These are phyloP conservation scores for Platanthera zijinensis DNA, from an alignment of 106 monocot genomes.

Conservation along the genomic window DNA sequence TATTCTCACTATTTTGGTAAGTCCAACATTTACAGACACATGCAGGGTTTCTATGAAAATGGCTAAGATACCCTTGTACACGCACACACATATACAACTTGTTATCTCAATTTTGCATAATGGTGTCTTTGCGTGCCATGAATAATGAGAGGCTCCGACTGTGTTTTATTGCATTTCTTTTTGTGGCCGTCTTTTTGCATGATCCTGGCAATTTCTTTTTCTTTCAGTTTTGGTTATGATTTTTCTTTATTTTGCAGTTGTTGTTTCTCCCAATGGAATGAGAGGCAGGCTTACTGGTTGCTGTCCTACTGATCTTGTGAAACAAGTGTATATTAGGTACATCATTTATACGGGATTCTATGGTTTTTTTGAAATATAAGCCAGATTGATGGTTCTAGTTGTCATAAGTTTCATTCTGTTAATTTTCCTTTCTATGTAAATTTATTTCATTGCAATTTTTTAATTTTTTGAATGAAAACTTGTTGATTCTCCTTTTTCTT, in stretches of 20 bases:
- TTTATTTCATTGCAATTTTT: not conserved
- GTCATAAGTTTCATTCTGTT: not conserved
- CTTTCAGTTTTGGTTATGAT: not conserved
- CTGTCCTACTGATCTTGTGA: constrained; percentile 88
- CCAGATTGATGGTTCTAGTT: not conserved
- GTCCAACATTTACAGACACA: no score
- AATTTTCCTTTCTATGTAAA: not conserved
- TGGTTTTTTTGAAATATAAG: not conserved
- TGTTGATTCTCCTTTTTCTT: not conserved
- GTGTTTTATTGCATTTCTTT: not conserved
- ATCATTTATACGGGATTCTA: not conserved
- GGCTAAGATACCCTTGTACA: not conserved
- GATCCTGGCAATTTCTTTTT: not conserved
- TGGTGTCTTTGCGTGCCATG: not conserved
- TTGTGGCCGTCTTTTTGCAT: not conserved
- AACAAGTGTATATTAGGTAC: constrained; percentile 81
- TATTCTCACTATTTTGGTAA: no score
- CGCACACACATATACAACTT: not conserved
- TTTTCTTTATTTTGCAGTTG: constrained; percentile 43
- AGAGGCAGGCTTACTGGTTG: constrained; percentile 75
- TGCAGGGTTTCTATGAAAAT: no score
- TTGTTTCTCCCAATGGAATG: constrained; percentile 91
- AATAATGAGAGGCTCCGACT: not conserved
- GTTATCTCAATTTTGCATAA: not conserved
- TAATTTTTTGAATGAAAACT: not conserved